A percentile compares a stretch with the other conserved stretches of the same genome.
These are phyloP conservation scores for Chrysopogon serrulatus DNA, from an alignment of 176 grass and related monocot species.

Conservation along the genomic window DNA sequence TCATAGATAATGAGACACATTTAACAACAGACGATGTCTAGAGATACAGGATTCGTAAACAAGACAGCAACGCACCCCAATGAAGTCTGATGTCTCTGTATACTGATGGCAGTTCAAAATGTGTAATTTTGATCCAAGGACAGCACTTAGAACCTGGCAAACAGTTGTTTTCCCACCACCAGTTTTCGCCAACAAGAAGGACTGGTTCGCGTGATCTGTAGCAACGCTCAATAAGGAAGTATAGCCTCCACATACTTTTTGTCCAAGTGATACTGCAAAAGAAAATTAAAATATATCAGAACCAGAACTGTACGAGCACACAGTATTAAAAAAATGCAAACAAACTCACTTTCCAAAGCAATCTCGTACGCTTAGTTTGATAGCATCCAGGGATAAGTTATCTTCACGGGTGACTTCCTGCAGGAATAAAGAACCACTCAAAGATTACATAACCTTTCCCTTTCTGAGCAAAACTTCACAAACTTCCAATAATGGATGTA, in stretches of 20 bases:
- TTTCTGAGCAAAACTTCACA: not conserved
- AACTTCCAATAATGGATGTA: not conserved
- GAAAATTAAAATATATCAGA: not conserved
- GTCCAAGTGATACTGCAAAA: slow-evolving; percentile 90
- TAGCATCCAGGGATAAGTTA: slow-evolving; percentile 37
- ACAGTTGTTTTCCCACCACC: slow-evolving; percentile 95
- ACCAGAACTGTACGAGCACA: not conserved
- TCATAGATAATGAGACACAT: not conserved
- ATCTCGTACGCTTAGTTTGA: slow-evolving; percentile 41
- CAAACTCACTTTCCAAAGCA: slow-evolving; percentile 73
- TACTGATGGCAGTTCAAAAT: slow-evolving; percentile 99
- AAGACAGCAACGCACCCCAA: slow-evolving; percentile 64
- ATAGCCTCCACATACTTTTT: slow-evolving; percentile 87
- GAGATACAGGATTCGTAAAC: slow-evolving; percentile 6
- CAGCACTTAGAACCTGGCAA: slow-evolving; percentile 83
- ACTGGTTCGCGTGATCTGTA: slow-evolving; percentile 87
- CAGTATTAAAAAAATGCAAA: slow-evolving; percentile 2
- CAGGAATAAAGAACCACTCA: slow-evolving; percentile 12
- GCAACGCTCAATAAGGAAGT: slow-evolving; percentile 90
- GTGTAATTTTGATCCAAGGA: slow-evolving; percentile 65
- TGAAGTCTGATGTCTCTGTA: slow-evolving; percentile 96
- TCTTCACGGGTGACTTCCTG: slow-evolving; percentile 48
- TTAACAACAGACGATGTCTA: slow-evolving; percentile 9
- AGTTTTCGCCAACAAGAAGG: slow-evolving; percentile 95
- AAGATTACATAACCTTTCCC: not conserved